Evolutionary conservation across 1,284 basidiomycete genomes (phyloP).

Genomic region (Grifola frondosa): DNA sequence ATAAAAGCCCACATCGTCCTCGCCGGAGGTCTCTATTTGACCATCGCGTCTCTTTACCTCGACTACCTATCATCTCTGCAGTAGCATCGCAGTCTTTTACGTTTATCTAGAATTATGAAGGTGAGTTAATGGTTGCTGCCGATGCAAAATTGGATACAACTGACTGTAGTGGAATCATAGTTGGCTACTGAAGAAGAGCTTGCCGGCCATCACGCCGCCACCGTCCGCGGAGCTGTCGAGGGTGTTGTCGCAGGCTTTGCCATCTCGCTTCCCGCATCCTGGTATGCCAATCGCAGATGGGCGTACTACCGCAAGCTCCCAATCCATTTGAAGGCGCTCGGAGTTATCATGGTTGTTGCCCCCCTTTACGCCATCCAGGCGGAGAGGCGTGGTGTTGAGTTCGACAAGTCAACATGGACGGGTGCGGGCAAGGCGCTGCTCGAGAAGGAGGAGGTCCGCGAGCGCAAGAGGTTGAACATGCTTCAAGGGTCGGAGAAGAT

Average conservation of each 20-base stretch:
- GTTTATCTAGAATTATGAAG: conserved; percentile 22
- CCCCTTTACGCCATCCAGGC: conserved; percentile 53
- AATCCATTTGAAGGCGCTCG: conserved; percentile 51
- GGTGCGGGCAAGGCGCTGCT: conserved; percentile 31
- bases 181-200: conserved; percentile 38
- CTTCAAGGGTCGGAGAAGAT: conserved; percentile 42
- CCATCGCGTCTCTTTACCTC: no score
- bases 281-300: conserved; percentile 40
- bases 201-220: conserved; percentile 36
- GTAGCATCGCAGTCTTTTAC: no score
- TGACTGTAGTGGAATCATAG: conserved; percentile 16
- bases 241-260: conserved; percentile 41
- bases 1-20: no score
- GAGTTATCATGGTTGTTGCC: conserved; percentile 46
- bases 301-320: conserved; percentile 51
- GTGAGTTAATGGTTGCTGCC: not conserved
- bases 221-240: conserved; percentile 40
- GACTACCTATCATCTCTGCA: no score
- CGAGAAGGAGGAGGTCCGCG: conserved; percentile 33
- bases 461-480: conserved; percentile 37
- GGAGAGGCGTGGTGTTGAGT: conserved; percentile 60
- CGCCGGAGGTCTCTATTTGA: no score
- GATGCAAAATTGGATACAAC: not conserved
- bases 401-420: conserved; percentile 42
- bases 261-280: conserved; percentile 43